phyloP scores from a whole-genome alignment of 768 basidiomycete species.

The Panaeolus cyanescens region DNA sequence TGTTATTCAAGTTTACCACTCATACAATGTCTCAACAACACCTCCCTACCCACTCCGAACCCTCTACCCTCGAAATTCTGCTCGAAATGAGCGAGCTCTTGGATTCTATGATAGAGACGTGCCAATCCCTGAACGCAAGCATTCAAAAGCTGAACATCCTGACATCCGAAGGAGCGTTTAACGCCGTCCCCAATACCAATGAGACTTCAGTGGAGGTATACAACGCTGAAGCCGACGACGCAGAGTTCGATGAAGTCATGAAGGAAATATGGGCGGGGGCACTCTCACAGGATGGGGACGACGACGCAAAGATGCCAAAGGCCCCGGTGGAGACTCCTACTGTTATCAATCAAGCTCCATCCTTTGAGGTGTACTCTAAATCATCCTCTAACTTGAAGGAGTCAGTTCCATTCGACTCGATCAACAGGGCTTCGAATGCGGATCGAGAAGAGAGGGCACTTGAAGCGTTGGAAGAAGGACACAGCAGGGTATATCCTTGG shows the following conservation, averaged over 20 bases:
- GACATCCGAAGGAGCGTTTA: background rate
- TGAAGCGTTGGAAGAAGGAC: too few species aligned
- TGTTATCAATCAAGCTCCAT: background rate
- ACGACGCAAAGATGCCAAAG: too few species aligned
- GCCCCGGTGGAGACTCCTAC: background rate
- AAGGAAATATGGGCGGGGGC: too few species aligned
- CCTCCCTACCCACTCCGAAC: background rate
- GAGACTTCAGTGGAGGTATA: too few species aligned
- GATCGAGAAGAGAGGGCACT: too few species aligned
- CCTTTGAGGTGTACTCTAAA: background rate
- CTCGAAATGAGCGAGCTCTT: background rate
- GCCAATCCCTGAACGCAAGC: background rate
- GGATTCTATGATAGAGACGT: background rate
- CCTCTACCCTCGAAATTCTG: background rate
- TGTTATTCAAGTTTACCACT: too few species aligned
- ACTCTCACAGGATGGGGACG: too few species aligned
- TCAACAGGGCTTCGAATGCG: too few species aligned
- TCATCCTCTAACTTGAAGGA: background rate
- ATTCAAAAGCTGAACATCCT: background rate
- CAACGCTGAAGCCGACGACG: background rate
- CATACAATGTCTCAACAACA: background rate
- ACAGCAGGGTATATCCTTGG: too few species aligned
- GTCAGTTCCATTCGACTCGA: background rate
- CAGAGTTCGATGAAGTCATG: too few species aligned
- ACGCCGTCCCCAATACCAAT: too few species aligned